Percentiles rank a stretch among this genome's conserved stretches.
These are phyloP conservation scores for Rhexocercosporidium sp. DNA, from an alignment of 2,329 filamentous ascomycete species.

Conservation along the genomic window DNA sequence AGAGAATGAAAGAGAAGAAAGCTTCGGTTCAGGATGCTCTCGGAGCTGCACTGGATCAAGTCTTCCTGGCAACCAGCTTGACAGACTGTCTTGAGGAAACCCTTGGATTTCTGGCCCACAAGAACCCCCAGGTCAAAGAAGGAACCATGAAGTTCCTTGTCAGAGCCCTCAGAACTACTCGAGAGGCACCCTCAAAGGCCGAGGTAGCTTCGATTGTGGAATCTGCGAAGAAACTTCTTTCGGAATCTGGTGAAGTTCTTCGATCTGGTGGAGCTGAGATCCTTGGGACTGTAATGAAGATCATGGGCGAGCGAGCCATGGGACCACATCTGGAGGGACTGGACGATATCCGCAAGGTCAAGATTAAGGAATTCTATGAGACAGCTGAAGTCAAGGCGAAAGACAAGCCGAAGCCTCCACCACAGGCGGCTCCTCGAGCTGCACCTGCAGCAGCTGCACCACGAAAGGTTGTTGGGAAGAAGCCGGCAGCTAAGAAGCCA, in stretches of 20 bases:
- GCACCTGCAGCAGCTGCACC: constrained; percentile 47
- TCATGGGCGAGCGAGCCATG: constrained; percentile 96
- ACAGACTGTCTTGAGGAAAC: constrained; percentile 93
- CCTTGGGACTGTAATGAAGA: constrained; percentile 96
- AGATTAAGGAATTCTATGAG: constrained; percentile 92
- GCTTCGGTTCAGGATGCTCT: constrained; percentile 85
- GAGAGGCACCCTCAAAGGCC: constrained; percentile 80
- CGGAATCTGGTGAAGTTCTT: constrained; percentile 85
- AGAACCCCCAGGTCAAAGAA: constrained; percentile 97
- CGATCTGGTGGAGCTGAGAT: constrained; percentile 91
- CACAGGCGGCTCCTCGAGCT: constrained; percentile 62
- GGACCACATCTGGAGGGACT: constrained; percentile 87
- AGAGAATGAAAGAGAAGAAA: constrained; percentile 98
- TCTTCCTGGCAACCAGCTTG: constrained; percentile 69
- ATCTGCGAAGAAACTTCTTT: constrained; percentile 83
- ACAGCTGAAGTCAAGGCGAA: constrained; percentile 85
- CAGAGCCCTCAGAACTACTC: constrained; percentile 80
- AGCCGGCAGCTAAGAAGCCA: constrained; percentile 54
- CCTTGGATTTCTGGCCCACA: constrained; percentile 82
- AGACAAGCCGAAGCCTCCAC: constrained; percentile 84
- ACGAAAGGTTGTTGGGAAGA: constrained; percentile 51
- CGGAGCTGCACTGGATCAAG: constrained; percentile 78
- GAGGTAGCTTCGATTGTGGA: constrained; percentile 90
- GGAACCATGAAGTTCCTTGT: constrained; percentile 94
- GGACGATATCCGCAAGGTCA: constrained; percentile 93